phyloP scores from a whole-genome alignment of 2,329 filamentous ascomycete species.

The Pseudogymnoascus sp. region DNA sequence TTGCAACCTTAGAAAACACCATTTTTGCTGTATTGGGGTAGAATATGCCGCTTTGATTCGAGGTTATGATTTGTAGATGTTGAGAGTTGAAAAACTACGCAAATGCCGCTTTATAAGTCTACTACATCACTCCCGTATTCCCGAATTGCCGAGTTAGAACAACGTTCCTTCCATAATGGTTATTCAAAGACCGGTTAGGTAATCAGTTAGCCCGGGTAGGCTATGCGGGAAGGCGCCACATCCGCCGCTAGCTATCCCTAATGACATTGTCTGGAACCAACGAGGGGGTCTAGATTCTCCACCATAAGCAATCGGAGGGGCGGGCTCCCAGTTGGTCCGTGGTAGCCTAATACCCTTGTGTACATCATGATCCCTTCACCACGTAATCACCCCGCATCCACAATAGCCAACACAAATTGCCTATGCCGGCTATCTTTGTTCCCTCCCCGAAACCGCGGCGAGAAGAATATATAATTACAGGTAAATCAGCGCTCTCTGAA shows the following conservation, averaged over 20 bases:
- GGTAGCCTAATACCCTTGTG: neutral
- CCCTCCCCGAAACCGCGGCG: neutral
- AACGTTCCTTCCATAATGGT: neutral
- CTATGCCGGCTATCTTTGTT: neutral
- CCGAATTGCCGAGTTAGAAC: too few species aligned
- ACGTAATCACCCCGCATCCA: neutral
- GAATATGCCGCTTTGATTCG: neutral
- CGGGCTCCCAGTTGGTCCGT: neutral
- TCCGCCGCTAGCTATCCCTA: neutral
- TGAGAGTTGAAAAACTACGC: neutral
- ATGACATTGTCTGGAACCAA: neutral
- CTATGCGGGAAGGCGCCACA: neutral
- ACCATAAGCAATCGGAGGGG: neutral
- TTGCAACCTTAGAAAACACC: constrained; percentile 6
- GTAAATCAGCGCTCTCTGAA: neutral
- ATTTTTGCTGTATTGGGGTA: neutral
- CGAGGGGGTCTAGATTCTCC: neutral
- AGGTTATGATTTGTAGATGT: neutral
- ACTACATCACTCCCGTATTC: neutral
- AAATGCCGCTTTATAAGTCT: neutral
- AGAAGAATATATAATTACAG: neutral
- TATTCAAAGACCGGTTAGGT: neutral
- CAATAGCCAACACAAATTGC: neutral
- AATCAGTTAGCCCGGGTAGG: neutral
- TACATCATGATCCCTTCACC: neutral